Evolutionary conservation across 345 rosid genomes (phyloP).

Genomic region (Citrus inodora): DNA sequence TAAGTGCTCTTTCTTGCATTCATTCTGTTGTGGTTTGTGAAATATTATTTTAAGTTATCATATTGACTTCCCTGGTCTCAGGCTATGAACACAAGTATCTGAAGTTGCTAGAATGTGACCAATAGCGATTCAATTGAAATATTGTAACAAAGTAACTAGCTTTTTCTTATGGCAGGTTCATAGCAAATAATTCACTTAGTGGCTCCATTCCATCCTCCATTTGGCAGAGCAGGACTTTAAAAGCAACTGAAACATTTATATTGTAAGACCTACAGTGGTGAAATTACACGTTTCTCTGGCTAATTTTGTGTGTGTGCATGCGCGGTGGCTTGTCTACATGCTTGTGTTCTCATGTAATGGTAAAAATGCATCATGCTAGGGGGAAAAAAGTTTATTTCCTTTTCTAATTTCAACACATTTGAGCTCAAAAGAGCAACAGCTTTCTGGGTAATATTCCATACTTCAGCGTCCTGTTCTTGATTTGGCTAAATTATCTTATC

Average conservation of each 20-base stretch:
- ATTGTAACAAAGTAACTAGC: neutral
- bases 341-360: neutral
- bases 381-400: neutral
- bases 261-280: slow-evolving; percentile 51
- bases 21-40: neutral
- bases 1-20: slow-evolving; percentile 10
- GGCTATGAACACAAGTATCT: neutral
- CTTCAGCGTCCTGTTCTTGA: neutral
- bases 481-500: slow-evolving; percentile 9
- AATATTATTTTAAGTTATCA: neutral
- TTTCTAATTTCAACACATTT: slow-evolving; percentile 3
- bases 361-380: neutral
- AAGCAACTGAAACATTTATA: slow-evolving; percentile 43
- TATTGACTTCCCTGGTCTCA: neutral
- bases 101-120: neutral
- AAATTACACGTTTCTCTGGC: neutral
- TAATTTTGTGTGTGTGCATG: neutral
- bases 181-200: slow-evolving; percentile 70
- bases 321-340: neutral
- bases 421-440: neutral
- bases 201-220: slow-evolving; percentile 66
- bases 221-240: slow-evolving; percentile 66
- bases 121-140: neutral
- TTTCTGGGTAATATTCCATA: neutral
- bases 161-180: slow-evolving; percentile 51